Evolutionary conservation across 805 yeast genomes (phyloP).

Genomic region (Hagleromyces aurorensis): DNA sequence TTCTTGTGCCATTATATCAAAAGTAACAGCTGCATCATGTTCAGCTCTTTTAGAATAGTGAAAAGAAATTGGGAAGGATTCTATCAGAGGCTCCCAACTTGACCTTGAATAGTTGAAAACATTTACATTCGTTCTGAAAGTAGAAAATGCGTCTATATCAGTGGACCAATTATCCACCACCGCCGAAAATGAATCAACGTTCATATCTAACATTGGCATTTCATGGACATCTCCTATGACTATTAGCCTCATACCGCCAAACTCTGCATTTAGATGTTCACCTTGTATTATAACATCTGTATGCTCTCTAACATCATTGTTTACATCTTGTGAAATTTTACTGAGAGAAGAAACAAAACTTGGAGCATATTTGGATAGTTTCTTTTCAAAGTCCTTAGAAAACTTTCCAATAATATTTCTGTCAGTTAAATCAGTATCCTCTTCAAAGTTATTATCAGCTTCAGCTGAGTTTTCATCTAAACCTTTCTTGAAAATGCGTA

Average conservation of each 20-base stretch:
- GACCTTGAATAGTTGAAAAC: slow-evolving; percentile 84
- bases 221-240: slow-evolving; percentile 88
- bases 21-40: slow-evolving; percentile 41
- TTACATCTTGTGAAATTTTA: slow-evolving; percentile 35
- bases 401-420: slow-evolving; percentile 32
- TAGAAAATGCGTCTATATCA: slow-evolving; percentile 61
- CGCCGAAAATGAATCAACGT: slow-evolving; percentile 58
- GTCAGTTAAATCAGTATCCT: slow-evolving; percentile 9
- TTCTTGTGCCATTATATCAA: slow-evolving; percentile 70
- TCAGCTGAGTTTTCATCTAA: slow-evolving; percentile 24
- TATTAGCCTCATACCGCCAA: slow-evolving; percentile 74
- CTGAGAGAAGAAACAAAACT: slow-evolving; percentile 37
- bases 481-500: slow-evolving; percentile 57
- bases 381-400: slow-evolving; percentile 56
- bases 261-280: slow-evolving; percentile 55
- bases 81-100: slow-evolving; percentile 91
- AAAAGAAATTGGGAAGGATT: slow-evolving; percentile 74
- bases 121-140: slow-evolving; percentile 59
- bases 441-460: slow-evolving; percentile 7
- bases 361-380: slow-evolving; percentile 59
- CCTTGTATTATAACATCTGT: slow-evolving; percentile 47
- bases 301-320: slow-evolving; percentile 14
- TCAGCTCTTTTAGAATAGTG: slow-evolving; percentile 48
- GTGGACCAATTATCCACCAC: slow-evolving; percentile 80
- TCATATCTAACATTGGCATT: slow-evolving; percentile 76